Percentiles rank a stretch among this genome's conserved stretches.
Evolutionary conservation across 2,329 filamentous ascomycete genomes (phyloP).

Genomic region (Diaporthe helianthi): DNA sequence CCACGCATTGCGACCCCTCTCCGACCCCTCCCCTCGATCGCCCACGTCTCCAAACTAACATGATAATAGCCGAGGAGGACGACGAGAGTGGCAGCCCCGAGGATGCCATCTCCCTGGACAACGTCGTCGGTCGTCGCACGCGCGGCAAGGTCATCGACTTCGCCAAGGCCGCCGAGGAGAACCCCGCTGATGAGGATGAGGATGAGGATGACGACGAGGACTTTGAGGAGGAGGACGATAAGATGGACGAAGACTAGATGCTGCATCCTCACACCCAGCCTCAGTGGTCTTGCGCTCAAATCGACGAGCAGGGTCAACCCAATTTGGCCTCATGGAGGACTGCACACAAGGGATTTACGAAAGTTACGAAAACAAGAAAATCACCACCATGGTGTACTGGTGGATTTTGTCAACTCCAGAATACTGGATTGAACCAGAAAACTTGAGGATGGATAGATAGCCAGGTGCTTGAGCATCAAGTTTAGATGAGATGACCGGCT

Average conservation of each 20-base stretch:
- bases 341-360: slow-evolving; percentile 29
- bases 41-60: slow-evolving; percentile 35
- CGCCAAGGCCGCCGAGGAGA: slow-evolving; percentile 84
- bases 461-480: slow-evolving; percentile 9
- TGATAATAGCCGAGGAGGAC: slow-evolving; percentile 45
- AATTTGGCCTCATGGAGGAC: neutral
- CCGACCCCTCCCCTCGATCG: neutral
- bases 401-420: slow-evolving; percentile 10
- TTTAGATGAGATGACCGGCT: slow-evolving; percentile 23
- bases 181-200: slow-evolving; percentile 77
- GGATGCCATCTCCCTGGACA: slow-evolving; percentile 88
- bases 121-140: slow-evolving; percentile 91
- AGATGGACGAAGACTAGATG: slow-evolving; percentile 69
- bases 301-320: slow-evolving; percentile 4
- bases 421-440: neutral
- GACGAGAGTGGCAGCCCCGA: slow-evolving; percentile 82
- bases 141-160: slow-evolving; percentile 94
- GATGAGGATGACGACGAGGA: slow-evolving; percentile 76
- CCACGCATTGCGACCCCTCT: slow-evolving; percentile 1
- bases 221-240: slow-evolving; percentile 71
- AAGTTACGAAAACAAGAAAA: slow-evolving; percentile 25
- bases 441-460: slow-evolving; percentile 26
- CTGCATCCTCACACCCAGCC: neutral
- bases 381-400: slow-evolving; percentile 1
- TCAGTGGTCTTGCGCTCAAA: slow-evolving; percentile 3